Evolutionary conservation across 2,329 filamentous ascomycete genomes (phyloP).

Genomic region (Escovopsis sp.): DNA sequence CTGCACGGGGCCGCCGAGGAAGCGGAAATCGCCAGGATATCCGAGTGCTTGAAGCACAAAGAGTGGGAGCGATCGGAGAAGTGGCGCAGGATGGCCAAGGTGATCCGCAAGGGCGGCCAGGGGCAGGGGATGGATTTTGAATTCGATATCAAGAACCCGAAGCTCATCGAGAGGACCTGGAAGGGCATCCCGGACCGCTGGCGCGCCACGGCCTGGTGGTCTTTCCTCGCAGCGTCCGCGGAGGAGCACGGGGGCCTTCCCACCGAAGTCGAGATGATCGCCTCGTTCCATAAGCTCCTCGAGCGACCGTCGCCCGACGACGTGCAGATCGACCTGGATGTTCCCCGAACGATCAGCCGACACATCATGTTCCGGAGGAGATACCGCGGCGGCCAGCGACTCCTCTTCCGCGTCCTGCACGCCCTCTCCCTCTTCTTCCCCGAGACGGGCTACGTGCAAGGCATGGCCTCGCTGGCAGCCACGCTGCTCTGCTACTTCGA

Average conservation of each 20-base stretch:
- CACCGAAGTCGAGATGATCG: conserved; percentile 56
- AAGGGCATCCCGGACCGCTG: conserved; percentile 96
- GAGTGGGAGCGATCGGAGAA: conserved; percentile 50
- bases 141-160: conserved; percentile 70
- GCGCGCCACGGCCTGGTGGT: conserved; percentile 88
- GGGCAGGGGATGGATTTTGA: conserved; percentile 52
- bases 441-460: conserved; percentile 88
- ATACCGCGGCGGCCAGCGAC: conserved; percentile 80
- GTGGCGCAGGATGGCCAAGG: conserved; percentile 51
- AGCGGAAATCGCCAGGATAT: conserved; percentile 34
- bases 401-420: conserved; percentile 86
- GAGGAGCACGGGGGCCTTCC: conserved; percentile 44
- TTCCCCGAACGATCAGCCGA: conserved; percentile 82
- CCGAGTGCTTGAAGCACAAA: conserved; percentile 44
- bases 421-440: conserved; percentile 84
- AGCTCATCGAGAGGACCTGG: conserved; percentile 85
- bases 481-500: conserved; percentile 95
- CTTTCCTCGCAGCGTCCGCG: conserved; percentile 70
- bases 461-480: conserved; percentile 87
- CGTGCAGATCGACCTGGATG: conserved; percentile 92
- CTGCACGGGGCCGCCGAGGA: conserved; percentile 42
- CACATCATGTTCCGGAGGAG: conserved; percentile 95
- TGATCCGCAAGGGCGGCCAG: conserved; percentile 33
- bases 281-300: conserved; percentile 59
- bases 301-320: conserved; percentile 70